phyloP scores from a whole-genome alignment of 768 basidiomycete genomes.

The Piloderma croceum region DNA sequence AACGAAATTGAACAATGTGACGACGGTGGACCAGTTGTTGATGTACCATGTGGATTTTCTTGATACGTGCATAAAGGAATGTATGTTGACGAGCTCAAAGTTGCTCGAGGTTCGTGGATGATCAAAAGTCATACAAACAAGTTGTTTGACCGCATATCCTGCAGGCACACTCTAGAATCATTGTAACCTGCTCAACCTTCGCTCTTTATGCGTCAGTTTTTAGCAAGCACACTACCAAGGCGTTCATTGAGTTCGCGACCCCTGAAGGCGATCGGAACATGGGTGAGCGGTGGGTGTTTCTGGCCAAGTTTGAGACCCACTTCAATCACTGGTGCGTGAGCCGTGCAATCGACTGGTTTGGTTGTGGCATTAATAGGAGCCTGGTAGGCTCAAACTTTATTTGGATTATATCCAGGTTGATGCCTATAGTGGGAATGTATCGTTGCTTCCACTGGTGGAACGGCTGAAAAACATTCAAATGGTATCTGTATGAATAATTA shows the following conservation, averaged over 20 bases:
- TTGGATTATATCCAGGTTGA: slow-evolving; percentile 86
- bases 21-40: slow-evolving; percentile 91
- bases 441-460: slow-evolving; percentile 84
- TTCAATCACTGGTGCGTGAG: slow-evolving; percentile 86
- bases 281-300: slow-evolving; percentile 81
- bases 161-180: slow-evolving; percentile 73
- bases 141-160: not conserved
- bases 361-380: too few species aligned
- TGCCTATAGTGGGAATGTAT: slow-evolving; percentile 91
- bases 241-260: slow-evolving; percentile 56
- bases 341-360: too few species aligned
- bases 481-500: too few species aligned
- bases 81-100: slow-evolving; percentile 93
- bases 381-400: too few species aligned
- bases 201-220: slow-evolving; percentile 77
- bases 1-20: slow-evolving; percentile 77
- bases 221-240: slow-evolving; percentile 74
- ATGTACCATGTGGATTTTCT: slow-evolving; percentile 94
- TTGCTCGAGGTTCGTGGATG: slow-evolving; percentile 63
- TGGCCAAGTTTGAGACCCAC: slow-evolving; percentile 87
- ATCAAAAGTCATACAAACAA: slow-evolving; percentile 1
- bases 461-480: slow-evolving; percentile 48
- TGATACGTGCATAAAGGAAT: slow-evolving; percentile 96
- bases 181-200: slow-evolving; percentile 87
- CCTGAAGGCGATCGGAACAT: slow-evolving; percentile 59